Conservation (phyloP, 306 rosid genomes). For the Begonia fuchsioides region DNA sequence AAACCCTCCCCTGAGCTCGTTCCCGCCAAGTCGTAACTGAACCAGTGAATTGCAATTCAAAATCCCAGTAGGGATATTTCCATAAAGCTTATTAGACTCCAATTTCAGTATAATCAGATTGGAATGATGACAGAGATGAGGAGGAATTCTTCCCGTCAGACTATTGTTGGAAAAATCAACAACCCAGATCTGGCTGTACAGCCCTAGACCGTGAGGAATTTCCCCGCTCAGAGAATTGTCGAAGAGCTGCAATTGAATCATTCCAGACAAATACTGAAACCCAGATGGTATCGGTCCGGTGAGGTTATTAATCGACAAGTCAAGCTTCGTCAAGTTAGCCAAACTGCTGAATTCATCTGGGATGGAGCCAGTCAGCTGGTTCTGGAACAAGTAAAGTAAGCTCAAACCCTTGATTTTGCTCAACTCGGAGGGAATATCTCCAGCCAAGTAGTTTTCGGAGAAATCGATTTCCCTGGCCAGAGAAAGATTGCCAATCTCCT, state of each 20-base stretch:
- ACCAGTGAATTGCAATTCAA: constrained; percentile 44
- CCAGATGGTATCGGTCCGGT: constrained; percentile 54
- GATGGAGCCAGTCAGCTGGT: constrained; percentile 54
- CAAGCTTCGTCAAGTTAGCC: constrained; percentile 43
- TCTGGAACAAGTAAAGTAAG: constrained; percentile 60
- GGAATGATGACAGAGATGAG: constrained; percentile 38
- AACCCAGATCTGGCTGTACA: constrained; percentile 67
- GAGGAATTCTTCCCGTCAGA: constrained; percentile 56
- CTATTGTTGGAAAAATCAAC: constrained; percentile 65
- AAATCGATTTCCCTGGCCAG: constrained; percentile 40
- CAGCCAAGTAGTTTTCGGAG: constrained; percentile 50
- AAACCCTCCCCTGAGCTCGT: constrained; percentile 46
- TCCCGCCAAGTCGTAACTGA: constrained; percentile 46
- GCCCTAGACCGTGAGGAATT: constrained; percentile 59
- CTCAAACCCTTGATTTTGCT: constrained; percentile 34
- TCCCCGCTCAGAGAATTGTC: constrained; percentile 39
- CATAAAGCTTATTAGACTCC: constrained; percentile 41
- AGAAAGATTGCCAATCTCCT: constrained; percentile 71
- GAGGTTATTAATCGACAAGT: constrained; percentile 62
- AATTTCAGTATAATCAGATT: constrained; percentile 44
- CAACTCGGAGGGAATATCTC: constrained; percentile 55
- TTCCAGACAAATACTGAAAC: constrained; percentile 34
- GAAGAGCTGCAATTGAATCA: constrained; percentile 60
- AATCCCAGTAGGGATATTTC: constrained; percentile 53
- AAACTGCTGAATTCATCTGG: constrained; percentile 45